Percentiles rank a stretch among this genome's conserved stretches.
Evolutionary conservation across 352 stramenopile species (phyloP).

Genomic region (Phytophthora kernoviae): DNA sequence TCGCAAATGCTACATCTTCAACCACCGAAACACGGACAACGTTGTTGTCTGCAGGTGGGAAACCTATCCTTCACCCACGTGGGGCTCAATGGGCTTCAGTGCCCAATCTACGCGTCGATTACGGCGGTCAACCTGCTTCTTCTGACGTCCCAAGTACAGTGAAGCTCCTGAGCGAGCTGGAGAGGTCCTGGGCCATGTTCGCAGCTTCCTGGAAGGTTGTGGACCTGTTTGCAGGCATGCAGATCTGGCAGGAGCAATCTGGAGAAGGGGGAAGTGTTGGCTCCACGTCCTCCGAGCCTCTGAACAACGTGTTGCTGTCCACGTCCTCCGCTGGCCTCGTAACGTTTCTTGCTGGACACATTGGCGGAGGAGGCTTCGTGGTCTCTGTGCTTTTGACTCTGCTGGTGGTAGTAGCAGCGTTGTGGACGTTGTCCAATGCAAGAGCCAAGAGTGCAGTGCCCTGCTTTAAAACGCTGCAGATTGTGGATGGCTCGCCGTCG

Average conservation of each 20-base stretch:
- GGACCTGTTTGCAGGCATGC: slow-evolving; percentile 69
- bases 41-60: slow-evolving; percentile 4
- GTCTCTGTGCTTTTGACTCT: slow-evolving; percentile 56
- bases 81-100: slow-evolving; percentile 1
- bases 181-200: slow-evolving; percentile 78
- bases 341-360: slow-evolving; percentile 68
- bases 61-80: slow-evolving; percentile 15
- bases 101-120: slow-evolving; percentile 10
- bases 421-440: slow-evolving; percentile 62
- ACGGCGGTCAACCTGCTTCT: slow-evolving; percentile 9
- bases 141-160: slow-evolving; percentile 55
- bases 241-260: slow-evolving; percentile 69
- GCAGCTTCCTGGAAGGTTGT: slow-evolving; percentile 64
- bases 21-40: slow-evolving; percentile 9
- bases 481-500: slow-evolving; percentile 65
- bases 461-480: slow-evolving; percentile 71
- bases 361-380: slow-evolving; percentile 62
- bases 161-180: slow-evolving; percentile 75
- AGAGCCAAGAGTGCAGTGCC: slow-evolving; percentile 49
- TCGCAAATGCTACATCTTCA: slow-evolving; percentile 5
- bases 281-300: slow-evolving; percentile 38
- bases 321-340: slow-evolving; percentile 55
- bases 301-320: slow-evolving; percentile 66
- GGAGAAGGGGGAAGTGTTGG: background rate
- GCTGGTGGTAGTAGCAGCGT: slow-evolving; percentile 42